Conservation (phyloP, 2,329 filamentous ascomycete genomes). For the Paradendryphiella salina region DNA sequence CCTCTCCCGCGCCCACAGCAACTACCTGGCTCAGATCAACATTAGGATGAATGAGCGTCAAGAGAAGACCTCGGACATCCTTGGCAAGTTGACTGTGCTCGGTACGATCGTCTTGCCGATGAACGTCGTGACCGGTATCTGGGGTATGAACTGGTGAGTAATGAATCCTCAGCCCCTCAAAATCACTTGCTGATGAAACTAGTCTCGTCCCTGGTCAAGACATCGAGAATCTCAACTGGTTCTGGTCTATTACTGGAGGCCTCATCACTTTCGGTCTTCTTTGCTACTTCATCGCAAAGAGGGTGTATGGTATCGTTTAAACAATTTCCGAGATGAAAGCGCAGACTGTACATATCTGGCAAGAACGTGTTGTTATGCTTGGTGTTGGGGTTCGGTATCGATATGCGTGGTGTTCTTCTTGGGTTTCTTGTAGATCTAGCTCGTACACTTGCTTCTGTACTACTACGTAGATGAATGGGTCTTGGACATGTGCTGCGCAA, state of each 20-base stretch:
- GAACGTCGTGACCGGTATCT: constrained; percentile 98
- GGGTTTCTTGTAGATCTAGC: neutral
- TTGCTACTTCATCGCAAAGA: constrained; percentile 82
- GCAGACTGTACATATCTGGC: neutral
- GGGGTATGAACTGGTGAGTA: constrained; percentile 80
- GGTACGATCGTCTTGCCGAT: constrained; percentile 97
- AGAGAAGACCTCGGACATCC: constrained; percentile 91
- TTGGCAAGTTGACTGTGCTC: constrained; percentile 91
- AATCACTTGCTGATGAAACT: constrained; percentile 7
- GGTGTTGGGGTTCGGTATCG: constrained; percentile 5
- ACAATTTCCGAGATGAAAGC: neutral
- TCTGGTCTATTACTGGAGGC: constrained; percentile 67
- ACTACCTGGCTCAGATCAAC: constrained; percentile 99
- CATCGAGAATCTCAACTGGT: constrained; percentile 65
- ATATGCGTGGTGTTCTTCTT: neutral
- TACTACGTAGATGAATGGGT: neutral
- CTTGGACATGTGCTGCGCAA: neutral
- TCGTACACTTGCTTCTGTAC: neutral
- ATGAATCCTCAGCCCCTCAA: neutral
- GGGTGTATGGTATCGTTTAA: constrained; percentile 52
- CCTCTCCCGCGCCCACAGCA: constrained; percentile 85
- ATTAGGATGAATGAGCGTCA: constrained; percentile 98
- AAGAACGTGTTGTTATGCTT: neutral
- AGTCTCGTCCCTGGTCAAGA: constrained; percentile 87
- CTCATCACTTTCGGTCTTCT: constrained; percentile 76